Base-by-base conservation (phyloP, 139 green algal species). In the Nannochloris sp. region DNA sequence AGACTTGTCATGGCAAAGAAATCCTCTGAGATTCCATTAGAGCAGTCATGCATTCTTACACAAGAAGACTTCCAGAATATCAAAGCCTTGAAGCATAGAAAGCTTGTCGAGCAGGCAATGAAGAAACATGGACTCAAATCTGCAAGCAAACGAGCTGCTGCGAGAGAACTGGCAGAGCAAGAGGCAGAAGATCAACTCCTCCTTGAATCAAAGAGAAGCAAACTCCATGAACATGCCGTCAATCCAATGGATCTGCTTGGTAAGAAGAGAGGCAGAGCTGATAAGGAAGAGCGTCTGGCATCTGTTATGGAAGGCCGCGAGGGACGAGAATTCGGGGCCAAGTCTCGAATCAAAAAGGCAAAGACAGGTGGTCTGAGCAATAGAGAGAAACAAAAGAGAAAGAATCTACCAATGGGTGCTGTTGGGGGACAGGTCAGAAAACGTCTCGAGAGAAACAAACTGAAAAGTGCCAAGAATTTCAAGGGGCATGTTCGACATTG, bases 301-400 rank as follows among this genome's bases (percentile, higher is more conserved):
- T 69, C 61, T 29, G 76, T 86, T 18, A 56, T 81, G 27, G 69
- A 80, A 46, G 78, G 76, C 0, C 78, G 91, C 2, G 90, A 97
- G 76, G 91, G 84, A 2, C 77, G 90, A 8, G 79, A 81, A 37
- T 97, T 91, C 71, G 84, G 85, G 4, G 66, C 84, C 3, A 73
- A 74, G 3, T 56, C 68, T 2, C 57, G 16, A 11, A 75, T 71
- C 21, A 87, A 83, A 48, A 80, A 91, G 71, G 73, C 86, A 51
- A 98, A 98, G 86, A 89, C 78, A 21, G 88, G 87, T 21, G 90
- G 90, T 18, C 68, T 85, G 19, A 89, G 70, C 59, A 96, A 98
- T 74, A 73, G 73, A 18, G 73, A 98, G 79, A 96, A 98, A 82
- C 75, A 88, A 60, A 90, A 89, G 59, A 69, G 60, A 37, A 95